phyloP scores from a whole-genome alignment of 106 monocot species.

The Xerophyta viscosa region DNA sequence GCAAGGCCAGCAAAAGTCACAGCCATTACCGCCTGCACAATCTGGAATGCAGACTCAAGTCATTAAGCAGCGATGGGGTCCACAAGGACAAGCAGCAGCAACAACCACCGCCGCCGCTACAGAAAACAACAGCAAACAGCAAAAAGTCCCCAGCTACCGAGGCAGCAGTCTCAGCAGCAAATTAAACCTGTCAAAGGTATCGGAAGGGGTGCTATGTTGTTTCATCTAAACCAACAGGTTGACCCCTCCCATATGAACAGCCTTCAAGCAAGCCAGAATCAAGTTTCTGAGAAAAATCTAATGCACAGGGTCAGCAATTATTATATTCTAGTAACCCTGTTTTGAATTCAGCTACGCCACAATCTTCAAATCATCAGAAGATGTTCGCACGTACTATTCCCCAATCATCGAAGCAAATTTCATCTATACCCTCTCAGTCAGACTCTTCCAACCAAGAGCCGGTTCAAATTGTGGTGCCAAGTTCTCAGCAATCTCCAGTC shows the following conservation, averaged over 20 bases:
- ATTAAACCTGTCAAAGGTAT: conserved; percentile 45
- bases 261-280: conserved; percentile 25
- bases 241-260: conserved; percentile 44
- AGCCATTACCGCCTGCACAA: conserved; percentile 26
- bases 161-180: conserved; percentile 41
- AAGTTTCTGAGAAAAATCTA: conserved; percentile 48
- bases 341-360: conserved; percentile 26
- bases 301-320: conserved; percentile 36
- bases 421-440: conserved; percentile 30
- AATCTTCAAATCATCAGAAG: conserved; percentile 37
- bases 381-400: conserved; percentile 25
- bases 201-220: conserved; percentile 44
- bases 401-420: conserved; percentile 32
- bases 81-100: too few species aligned
- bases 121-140: conserved; percentile 9
- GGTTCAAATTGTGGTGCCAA: conserved; percentile 16
- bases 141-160: conserved; percentile 22
- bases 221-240: conserved; percentile 48
- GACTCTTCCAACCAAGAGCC: conserved; percentile 34
- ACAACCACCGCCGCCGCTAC: too few species aligned
- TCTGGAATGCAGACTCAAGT: conserved; percentile 28
- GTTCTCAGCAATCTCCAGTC: conserved; percentile 32
- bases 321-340: conserved; percentile 28
- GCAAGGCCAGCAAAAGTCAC: conserved; percentile 47
- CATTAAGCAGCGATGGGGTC: conserved; percentile 61